phyloP scores from a whole-genome alignment of 257 asterid genomes.

The Fraxinus americana region DNA sequence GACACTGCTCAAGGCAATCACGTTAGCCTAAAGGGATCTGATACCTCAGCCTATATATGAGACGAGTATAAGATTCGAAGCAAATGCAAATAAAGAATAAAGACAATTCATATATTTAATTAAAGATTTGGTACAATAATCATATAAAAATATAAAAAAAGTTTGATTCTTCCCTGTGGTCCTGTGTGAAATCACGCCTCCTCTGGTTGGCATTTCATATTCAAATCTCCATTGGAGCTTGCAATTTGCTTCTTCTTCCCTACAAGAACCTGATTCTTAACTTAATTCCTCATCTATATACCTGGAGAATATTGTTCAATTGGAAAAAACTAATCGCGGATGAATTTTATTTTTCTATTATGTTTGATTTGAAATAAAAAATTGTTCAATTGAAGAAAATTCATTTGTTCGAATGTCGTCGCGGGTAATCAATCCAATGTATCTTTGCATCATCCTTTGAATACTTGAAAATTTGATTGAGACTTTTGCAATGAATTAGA shows the following conservation, averaged over 20 bases:
- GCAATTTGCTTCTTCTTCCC: neutral
- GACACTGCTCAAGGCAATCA: slow-evolving; percentile 6
- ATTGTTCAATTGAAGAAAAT: neutral
- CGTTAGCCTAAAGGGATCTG: slow-evolving; percentile 24
- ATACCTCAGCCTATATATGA: slow-evolving; percentile 21
- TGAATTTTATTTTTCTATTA: neutral
- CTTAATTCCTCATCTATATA: neutral
- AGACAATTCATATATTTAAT: slow-evolving; percentile 12
- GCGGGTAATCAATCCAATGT: neutral
- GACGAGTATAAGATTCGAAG: slow-evolving; percentile 3
- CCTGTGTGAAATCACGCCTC: neutral
- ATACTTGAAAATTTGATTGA: neutral
- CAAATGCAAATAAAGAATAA: neutral
- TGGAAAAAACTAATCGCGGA: neutral
- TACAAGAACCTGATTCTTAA: neutral
- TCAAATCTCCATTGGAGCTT: neutral
- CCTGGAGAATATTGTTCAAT: neutral
- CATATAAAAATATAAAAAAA: neutral
- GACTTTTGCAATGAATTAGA: neutral
- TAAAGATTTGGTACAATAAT: slow-evolving; percentile 19
- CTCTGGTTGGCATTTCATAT: neutral
- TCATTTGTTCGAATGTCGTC: neutral
- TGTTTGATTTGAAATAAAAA: neutral
- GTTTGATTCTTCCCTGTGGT: neutral
- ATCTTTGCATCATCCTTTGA: neutral